Evolutionary conservation across 129 eudicot genomes (phyloP), one percentile per base, ranked within the genome.

Genomic region (Logfia minima): DNA sequence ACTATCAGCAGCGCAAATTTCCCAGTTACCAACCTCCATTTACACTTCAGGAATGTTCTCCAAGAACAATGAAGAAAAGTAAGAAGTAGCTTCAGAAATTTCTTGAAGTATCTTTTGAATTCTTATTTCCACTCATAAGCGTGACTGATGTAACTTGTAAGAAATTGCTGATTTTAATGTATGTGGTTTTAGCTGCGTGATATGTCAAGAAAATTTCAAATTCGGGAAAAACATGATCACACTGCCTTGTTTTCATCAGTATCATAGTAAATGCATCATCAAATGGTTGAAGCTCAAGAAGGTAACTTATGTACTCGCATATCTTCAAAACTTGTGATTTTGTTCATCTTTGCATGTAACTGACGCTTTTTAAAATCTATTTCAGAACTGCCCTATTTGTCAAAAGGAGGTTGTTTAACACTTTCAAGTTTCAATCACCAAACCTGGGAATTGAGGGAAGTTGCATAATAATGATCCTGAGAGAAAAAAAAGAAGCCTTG

Each of bases 301-400:
- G 88, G 97, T 92, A 83, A 67, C 68, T 7, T 21, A 76, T 37
- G 70, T 16, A 28, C 13, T 32, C 39, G 9, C 39, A 17, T 61
- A 22, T 39, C 17, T 59, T 22, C 14, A 35, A 37, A n/a, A 74
- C 17, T 58, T 37, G 35, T 6, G 14, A 31, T 23, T 14, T 8
- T 16, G 18, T 66, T 75, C 26, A 14, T 9, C 53, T 51, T 41
- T 48, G 59, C 53, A 34, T 26, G 17, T 43, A 64, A 62, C 17
- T 43, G 37, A 62, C 16, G 53, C 16, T 55, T 51, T 64, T 51
- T 68, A 37, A 21, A 23, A n/a, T 22, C 17, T 26, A 66, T 72
- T 67, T 31, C 88, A 91, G 97, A 75, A 55, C 19, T 88, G 97
- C 81, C 97, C 97, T 10, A 74, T 88, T 75, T 91, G 97, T 77